Percentiles rank a stretch among this genome's conserved stretches.
phyloP scores from a whole-genome alignment of 345 rosid species.

The Salix udensis region DNA sequence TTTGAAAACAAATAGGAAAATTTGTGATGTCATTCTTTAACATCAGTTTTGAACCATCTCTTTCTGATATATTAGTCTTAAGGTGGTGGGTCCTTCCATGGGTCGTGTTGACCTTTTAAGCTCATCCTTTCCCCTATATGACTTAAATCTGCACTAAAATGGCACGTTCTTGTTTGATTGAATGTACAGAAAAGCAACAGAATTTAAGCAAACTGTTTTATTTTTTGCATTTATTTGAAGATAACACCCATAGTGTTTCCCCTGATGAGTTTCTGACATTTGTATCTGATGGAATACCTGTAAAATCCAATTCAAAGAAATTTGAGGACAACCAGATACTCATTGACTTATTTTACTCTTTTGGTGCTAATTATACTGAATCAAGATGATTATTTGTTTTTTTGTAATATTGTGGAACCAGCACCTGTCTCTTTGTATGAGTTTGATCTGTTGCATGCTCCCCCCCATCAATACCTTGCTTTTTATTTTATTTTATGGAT shows the following conservation, averaged over 20 bases:
- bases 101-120: not conserved
- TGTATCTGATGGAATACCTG: not conserved
- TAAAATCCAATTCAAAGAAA: not conserved
- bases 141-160: not conserved
- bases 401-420: not conserved
- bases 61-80: not conserved
- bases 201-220: not conserved
- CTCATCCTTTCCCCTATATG: not conserved
- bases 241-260: not conserved
- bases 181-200: not conserved
- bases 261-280: not conserved
- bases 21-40: not conserved
- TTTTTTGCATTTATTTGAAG: not conserved
- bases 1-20: not conserved
- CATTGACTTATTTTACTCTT: not conserved
- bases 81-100: not conserved
- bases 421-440: not conserved
- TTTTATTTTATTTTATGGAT: not conserved
- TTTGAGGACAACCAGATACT: not conserved
- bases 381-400: not conserved
- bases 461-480: not conserved
- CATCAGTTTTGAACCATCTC: not conserved
- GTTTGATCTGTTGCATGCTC: not conserved
- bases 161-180: not conserved
- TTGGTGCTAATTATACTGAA: not conserved